A percentile compares a stretch with the other conserved stretches of the same genome.
Evolutionary conservation across 2,329 filamentous ascomycete species (phyloP).

Genomic region (Elsinoe fawcettii): DNA sequence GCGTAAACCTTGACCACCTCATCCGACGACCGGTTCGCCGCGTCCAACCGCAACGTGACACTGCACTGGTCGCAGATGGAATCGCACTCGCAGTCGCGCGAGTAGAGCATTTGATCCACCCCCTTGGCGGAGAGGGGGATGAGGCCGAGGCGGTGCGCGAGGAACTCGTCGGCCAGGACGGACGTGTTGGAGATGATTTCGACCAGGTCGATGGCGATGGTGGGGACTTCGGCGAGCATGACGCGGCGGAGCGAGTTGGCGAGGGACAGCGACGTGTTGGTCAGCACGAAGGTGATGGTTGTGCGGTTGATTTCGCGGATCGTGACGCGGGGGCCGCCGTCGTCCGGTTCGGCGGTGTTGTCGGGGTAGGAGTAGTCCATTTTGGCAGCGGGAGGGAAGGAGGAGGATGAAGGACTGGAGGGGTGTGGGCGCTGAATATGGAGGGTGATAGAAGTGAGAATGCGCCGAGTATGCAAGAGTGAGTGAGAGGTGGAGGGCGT

Average conservation of each 20-base stretch:
- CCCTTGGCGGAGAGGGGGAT: slow-evolving; percentile 80
- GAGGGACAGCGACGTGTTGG: slow-evolving; percentile 80
- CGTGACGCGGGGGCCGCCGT: slow-evolving; percentile 40
- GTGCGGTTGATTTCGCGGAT: slow-evolving; percentile 53
- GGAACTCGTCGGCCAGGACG: slow-evolving; percentile 93
- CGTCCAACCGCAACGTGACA: slow-evolving; percentile 75
- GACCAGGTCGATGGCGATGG: slow-evolving; percentile 88
- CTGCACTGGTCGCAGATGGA: slow-evolving; percentile 89
- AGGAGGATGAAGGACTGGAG: too few relatives aligned
- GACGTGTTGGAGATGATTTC: slow-evolving; percentile 90
- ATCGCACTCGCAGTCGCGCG: slow-evolving; percentile 93
- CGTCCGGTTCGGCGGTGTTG: slow-evolving; percentile 34
- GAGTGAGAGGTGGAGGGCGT: background rate
- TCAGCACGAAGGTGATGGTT: slow-evolving; percentile 85
- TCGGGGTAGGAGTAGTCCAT: slow-evolving; percentile 21
- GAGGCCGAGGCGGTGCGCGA: slow-evolving; percentile 83
- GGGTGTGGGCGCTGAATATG: too few relatives aligned
- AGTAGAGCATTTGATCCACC: slow-evolving; percentile 74
- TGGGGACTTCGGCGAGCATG: slow-evolving; percentile 90
- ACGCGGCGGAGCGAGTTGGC: slow-evolving; percentile 87
- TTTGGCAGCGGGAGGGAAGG: background rate
- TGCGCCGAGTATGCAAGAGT: background rate
- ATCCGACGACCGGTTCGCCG: slow-evolving; percentile 60
- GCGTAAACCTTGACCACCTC: slow-evolving; percentile 93
- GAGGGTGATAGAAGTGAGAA: background rate